These are phyloP conservation scores for Venturia oleaginea DNA, from an alignment of 2,329 filamentous ascomycete genomes.

Conservation along the genomic window DNA sequence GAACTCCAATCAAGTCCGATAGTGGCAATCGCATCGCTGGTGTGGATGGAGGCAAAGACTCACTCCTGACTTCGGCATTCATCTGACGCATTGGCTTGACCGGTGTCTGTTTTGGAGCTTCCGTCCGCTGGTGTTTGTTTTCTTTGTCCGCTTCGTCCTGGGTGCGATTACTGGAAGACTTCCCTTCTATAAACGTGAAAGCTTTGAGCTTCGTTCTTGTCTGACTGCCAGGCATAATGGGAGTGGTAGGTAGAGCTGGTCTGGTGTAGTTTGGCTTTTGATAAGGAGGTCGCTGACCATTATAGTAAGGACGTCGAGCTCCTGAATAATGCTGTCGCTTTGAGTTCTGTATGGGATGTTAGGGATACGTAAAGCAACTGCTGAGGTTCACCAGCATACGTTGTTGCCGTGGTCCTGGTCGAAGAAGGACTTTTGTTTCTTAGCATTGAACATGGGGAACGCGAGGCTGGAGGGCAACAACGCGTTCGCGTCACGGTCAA, in stretches of 20 bases:
- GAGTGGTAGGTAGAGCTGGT: constrained; percentile 26
- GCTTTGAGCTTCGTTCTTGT: constrained; percentile 47
- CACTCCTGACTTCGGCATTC: neutral
- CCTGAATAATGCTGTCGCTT: constrained; percentile 25
- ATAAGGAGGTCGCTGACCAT: constrained; percentile 17
- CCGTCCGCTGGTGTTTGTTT: constrained; percentile 22
- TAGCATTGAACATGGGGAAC: constrained; percentile 15
- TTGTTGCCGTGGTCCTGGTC: constrained; percentile 30
- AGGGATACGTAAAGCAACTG: neutral
- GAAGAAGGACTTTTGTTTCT: constrained; percentile 41
- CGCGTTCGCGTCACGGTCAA: too few relatives aligned
- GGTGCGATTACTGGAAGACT: constrained; percentile 19
- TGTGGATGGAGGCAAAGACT: constrained; percentile 40
- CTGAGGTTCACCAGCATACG: neutral
- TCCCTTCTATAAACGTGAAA: constrained; percentile 42
- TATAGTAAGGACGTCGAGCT: constrained; percentile 22
- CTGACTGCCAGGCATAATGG: constrained; percentile 42
- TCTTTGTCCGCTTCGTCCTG: constrained; percentile 34
- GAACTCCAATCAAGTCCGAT: constrained; percentile 52
- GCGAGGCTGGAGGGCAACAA: neutral
- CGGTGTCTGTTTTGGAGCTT: constrained; percentile 17
- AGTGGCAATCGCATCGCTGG: constrained; percentile 50
- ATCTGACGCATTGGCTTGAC: neutral
- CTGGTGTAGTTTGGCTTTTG: constrained; percentile 15
- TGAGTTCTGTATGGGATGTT: neutral